These are phyloP conservation scores for Blastocystis sp. DNA, from an alignment of 352 stramenopile genomes.

Conservation along the genomic window DNA sequence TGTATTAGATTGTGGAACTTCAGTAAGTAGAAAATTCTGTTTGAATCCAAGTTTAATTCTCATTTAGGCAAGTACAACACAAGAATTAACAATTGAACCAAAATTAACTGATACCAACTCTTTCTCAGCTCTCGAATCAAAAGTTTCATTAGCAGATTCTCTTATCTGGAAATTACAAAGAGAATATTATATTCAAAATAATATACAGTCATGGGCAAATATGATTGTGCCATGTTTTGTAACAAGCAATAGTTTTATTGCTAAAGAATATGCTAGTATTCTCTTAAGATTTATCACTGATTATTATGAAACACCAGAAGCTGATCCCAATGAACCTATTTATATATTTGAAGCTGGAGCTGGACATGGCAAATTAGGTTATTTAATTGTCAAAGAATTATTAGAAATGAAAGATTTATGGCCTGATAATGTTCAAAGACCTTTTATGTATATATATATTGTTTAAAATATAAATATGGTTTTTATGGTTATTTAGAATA, in stretches of 20 bases:
- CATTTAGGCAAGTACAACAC: conserved; percentile 10
- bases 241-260: conserved; percentile 35
- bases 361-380: conserved; percentile 25
- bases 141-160: conserved; percentile 30
- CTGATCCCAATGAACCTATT: conserved; percentile 19
- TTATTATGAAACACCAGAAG: background rate
- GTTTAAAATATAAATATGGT: too few species aligned
- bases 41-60: background rate
- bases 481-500: too few species aligned
- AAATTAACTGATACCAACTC: conserved; percentile 4
- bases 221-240: conserved; percentile 29
- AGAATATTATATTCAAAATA: conserved; percentile 34
- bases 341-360: conserved; percentile 36
- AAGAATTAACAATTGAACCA: conserved; percentile 31
- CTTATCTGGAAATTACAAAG: conserved; percentile 33
- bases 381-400: conserved; percentile 27
- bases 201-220: conserved; percentile 21
- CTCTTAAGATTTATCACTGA: conserved; percentile 35
- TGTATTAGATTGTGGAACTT: conserved; percentile 32
- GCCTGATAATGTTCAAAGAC: conserved; percentile 2
- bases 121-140: conserved; percentile 10
- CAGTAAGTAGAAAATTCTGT: background rate
- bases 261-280: conserved; percentile 32
- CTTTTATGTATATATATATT: conserved; percentile 29
- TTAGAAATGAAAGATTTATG: conserved; percentile 17